Evolutionary conservation across 371 early-diverging fungal species (phyloP).

Genomic region (Synchytrium microbalum): DNA sequence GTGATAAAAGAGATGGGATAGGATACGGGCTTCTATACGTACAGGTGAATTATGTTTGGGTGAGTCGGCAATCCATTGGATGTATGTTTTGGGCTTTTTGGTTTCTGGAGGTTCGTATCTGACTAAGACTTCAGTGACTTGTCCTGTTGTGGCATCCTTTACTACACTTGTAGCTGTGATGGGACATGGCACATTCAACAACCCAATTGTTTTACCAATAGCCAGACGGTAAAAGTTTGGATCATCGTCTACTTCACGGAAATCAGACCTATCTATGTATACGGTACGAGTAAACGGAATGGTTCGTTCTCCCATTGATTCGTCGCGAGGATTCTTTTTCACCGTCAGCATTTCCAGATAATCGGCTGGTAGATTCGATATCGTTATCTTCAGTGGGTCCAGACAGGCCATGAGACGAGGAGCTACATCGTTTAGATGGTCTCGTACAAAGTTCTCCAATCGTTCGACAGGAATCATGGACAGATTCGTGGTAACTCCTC

Average conservation of each 20-base stretch:
- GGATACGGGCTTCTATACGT: constrained; percentile 72
- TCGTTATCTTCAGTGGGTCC: constrained; percentile 81
- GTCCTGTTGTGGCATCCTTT: constrained; percentile 62
- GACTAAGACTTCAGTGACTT: constrained; percentile 68
- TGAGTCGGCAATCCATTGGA: constrained; percentile 96
- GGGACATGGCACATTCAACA: constrained; percentile 75
- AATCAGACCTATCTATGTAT: constrained; percentile 94
- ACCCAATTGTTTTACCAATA: constrained; percentile 88
- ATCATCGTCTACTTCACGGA: constrained; percentile 80
- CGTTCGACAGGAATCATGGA: constrained; percentile 86
- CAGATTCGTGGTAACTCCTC: constrained; percentile 86
- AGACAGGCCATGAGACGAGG: constrained; percentile 88
- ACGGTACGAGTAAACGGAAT: constrained; percentile 83
- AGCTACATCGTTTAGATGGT: constrained; percentile 84
- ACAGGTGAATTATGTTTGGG: constrained; percentile 76
- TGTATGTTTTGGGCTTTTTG: constrained; percentile 89
- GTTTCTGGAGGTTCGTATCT: constrained; percentile 55
- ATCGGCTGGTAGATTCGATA: constrained; percentile 79
- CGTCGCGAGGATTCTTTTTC: constrained; percentile 82
- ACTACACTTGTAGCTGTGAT: constrained; percentile 76
- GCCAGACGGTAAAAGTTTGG: constrained; percentile 93
- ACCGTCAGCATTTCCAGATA: constrained; percentile 64
- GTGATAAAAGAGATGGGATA: constrained; percentile 83
- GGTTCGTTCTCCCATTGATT: constrained; percentile 68
- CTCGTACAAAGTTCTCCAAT: constrained; percentile 93